A percentile compares a stretch with the other conserved stretches of the same genome.
Conservation (phyloP, 768 basidiomycete species). For the Lepiota subincarnata region DNA sequence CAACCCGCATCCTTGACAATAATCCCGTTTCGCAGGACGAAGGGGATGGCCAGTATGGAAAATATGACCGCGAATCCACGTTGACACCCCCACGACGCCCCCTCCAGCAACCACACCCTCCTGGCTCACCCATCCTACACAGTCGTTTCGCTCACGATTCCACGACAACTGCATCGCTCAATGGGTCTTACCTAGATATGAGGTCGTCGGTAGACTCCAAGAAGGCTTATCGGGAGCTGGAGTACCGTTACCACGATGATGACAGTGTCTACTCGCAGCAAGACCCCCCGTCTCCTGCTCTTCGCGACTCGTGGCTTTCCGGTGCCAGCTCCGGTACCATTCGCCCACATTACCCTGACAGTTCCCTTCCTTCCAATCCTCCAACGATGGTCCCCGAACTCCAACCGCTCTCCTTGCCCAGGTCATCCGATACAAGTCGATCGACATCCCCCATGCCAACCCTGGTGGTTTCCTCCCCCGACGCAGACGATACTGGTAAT, state of each 20-base stretch:
- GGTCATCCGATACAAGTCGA: neutral
- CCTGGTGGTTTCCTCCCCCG: conserved; percentile 44
- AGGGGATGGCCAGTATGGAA: conserved; percentile 1
- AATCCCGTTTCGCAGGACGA: conserved; percentile 10
- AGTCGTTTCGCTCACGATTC: conserved; percentile 42
- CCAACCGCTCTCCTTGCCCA: neutral
- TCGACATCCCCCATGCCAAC: conserved; percentile 8
- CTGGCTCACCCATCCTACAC: conserved; percentile 43
- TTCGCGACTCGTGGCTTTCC: conserved; percentile 41
- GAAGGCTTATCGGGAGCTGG: conserved; percentile 27
- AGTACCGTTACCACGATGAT: conserved; percentile 33
- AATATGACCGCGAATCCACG: conserved; percentile 4
- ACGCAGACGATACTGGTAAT: conserved; percentile 6
- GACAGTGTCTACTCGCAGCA: conserved; percentile 39
- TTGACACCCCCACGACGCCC: conserved; percentile 9
- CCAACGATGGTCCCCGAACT: neutral
- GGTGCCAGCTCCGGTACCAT: conserved; percentile 7
- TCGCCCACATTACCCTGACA: conserved; percentile 1
- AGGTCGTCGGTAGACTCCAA: conserved; percentile 17
- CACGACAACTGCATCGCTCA: conserved; percentile 33
- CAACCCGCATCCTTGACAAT: conserved; percentile 2
- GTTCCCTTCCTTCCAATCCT: neutral
- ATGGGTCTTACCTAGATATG: conserved; percentile 7
- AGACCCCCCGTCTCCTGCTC: conserved; percentile 21
- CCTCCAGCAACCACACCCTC: conserved; percentile 16